phyloP scores from a whole-genome alignment of 2,329 filamentous ascomycete species.

The Ophiosphaerella korrae region DNA sequence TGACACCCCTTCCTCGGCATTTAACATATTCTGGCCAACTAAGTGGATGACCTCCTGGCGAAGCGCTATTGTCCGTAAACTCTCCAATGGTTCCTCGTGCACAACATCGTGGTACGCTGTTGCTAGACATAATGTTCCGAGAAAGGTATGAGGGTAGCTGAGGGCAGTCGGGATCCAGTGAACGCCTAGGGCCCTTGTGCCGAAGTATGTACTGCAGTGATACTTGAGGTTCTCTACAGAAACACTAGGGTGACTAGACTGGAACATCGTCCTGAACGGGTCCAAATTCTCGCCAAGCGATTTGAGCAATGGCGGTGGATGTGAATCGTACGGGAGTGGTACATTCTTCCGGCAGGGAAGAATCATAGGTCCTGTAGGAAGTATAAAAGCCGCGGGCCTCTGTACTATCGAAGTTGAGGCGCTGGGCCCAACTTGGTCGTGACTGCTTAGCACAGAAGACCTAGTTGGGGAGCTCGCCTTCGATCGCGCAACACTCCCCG shows the following conservation, averaged over 20 bases:
- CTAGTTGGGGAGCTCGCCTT: constrained; percentile 9
- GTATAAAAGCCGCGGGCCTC: constrained; percentile 14
- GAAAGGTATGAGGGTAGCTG: constrained; percentile 40
- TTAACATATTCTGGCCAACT: constrained; percentile 30
- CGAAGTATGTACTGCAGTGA: constrained; percentile 42
- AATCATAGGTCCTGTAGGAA: constrained; percentile 30
- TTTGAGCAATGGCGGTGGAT: constrained; percentile 18
- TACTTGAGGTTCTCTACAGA: constrained; percentile 43
- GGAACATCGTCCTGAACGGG: constrained; percentile 44
- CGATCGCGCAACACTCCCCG: neutral
- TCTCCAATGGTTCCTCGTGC: constrained; percentile 27
- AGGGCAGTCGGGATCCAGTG: constrained; percentile 45
- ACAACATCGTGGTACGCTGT: constrained; percentile 42
- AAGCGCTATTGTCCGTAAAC: constrained; percentile 36
- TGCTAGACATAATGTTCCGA: constrained; percentile 45
- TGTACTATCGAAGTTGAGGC: constrained; percentile 13
- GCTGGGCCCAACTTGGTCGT: constrained; percentile 2
- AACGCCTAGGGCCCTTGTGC: constrained; percentile 38
- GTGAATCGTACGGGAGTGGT: constrained; percentile 26
- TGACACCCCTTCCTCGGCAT: constrained; percentile 27
- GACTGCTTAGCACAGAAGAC: constrained; percentile 6
- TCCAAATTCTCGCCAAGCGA: constrained; percentile 41
- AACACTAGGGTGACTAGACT: constrained; percentile 32
- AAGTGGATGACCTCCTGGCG: constrained; percentile 44
- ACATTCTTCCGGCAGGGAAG: constrained; percentile 15